Percentiles rank a stretch among this genome's conserved stretches.
Conservation (phyloP, 1,284 basidiomycete genomes). For the Blastosporella zonata region DNA sequence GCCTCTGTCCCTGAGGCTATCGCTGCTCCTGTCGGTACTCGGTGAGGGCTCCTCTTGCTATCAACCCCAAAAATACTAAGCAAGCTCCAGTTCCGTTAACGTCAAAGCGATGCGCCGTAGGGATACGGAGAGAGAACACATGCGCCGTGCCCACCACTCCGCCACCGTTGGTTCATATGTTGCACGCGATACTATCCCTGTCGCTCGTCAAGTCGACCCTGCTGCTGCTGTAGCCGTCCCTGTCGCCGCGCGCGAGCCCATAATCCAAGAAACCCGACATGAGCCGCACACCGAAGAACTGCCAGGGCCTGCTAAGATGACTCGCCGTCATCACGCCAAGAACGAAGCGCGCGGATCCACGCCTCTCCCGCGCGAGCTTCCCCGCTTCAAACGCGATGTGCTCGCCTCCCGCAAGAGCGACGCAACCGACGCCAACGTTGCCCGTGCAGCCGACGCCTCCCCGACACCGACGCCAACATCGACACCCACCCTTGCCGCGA, state of each 20-base stretch:
- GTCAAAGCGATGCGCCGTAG: constrained; percentile 13
- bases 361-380: constrained; percentile 1
- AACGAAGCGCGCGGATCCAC: constrained; percentile 4
- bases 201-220: neutral
- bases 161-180: constrained; percentile 6
- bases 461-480: neutral
- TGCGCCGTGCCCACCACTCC: constrained; percentile 17
- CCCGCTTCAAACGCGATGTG: constrained; percentile 11
- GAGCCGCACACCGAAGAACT: neutral
- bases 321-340: constrained; percentile 12
- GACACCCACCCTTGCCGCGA: neutral
- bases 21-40: constrained; percentile 18
- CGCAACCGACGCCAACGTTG: neutral
- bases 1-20: constrained; percentile 8
- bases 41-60: constrained; percentile 6
- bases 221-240: neutral
- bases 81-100: constrained; percentile 1
- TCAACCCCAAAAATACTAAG: neutral
- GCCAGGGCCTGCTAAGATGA: neutral
- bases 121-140: constrained; percentile 5
- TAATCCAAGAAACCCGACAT: neutral
- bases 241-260: neutral
- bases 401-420: neutral
- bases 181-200: constrained; percentile 1
- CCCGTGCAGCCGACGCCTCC: neutral